These are phyloP conservation scores for Sisymbrium altissimum DNA, from an alignment of 345 rosid genomes.

Conservation along the genomic window DNA sequence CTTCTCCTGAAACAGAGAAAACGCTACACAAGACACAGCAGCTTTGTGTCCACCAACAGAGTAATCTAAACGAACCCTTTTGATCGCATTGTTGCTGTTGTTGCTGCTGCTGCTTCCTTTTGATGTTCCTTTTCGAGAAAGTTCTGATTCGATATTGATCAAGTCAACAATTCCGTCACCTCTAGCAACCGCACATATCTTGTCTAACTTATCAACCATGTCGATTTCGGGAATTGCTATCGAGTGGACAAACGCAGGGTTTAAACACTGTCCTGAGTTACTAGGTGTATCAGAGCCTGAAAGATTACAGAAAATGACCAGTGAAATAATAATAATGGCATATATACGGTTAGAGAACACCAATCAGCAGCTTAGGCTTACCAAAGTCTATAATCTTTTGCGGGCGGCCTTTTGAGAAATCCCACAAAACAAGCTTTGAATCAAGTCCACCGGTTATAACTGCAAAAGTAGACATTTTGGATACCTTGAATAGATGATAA, in stretches of 20 bases:
- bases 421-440: slow-evolving; percentile 87
- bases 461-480: slow-evolving; percentile 26
- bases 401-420: slow-evolving; percentile 81
- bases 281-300: slow-evolving; percentile 45
- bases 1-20: slow-evolving; percentile 69
- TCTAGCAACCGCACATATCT: slow-evolving; percentile 70
- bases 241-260: slow-evolving; percentile 91
- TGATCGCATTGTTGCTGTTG: slow-evolving; percentile 29
- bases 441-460: slow-evolving; percentile 90
- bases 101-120: slow-evolving; percentile 32
- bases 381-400: slow-evolving; percentile 72
- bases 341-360: not conserved
- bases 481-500: not conserved
- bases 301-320: not conserved
- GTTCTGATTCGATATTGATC: slow-evolving; percentile 66
- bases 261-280: slow-evolving; percentile 58
- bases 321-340: not conserved
- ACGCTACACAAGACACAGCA: slow-evolving; percentile 79
- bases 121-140: slow-evolving; percentile 52
- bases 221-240: slow-evolving; percentile 74
- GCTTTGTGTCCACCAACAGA: slow-evolving; percentile 76
- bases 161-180: slow-evolving; percentile 80
- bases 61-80: slow-evolving; percentile 71
- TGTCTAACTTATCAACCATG: slow-evolving; percentile 59
- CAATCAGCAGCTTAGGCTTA: slow-evolving; percentile 14